Base-by-base conservation (phyloP, 2,329 filamentous ascomycete genomes). In the Epichloe coenophiala region DNA sequence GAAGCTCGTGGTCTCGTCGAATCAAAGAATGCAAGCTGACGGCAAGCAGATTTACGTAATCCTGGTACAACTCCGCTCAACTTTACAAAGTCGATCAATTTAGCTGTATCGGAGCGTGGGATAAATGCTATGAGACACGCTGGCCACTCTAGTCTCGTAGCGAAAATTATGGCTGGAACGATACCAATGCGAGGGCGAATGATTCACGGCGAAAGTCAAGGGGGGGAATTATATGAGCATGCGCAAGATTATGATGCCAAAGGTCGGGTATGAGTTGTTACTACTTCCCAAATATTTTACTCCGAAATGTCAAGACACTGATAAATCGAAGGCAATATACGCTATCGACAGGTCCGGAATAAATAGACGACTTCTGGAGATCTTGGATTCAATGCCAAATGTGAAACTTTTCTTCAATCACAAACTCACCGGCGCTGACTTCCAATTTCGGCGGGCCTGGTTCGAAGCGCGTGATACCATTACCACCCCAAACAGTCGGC, bases 61-160 rank as follows among this genome's bases (percentile, higher is more conserved):
- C 83, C 86, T 2, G 77, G 80, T 2, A 95, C 87, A 1, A 81
- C 83, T 33, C 90, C 91, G 3, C 75, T 97, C 54, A 96, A 96
- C 68, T 96, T 96, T 63, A 95, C 90, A 54, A 95, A 89, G 66
- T 97, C 93, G n/a, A 98, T 98, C 72, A 98, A 98, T 63, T 71
- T 98, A 50, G 91, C 93, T 21, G 74, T 98, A 1, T 97, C 93
- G 0, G 90, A 97, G 65, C 82, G 93, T 52, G 93, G 93, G 35
- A 90, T 97, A 65, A 86, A 93, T 65, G 87, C 91, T 21, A 83
- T 98, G 68, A 78, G 79, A 48, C 73, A 86, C 58, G 80, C 86
- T 1, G 78, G 80, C 27, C 77, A 82, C 35, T 69, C 79, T 3
- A 76, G 74, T 3, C 76, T 97, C 37, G 71, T 95, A 35, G 76